Conservation (phyloP, 352 stramenopile genomes). For the Blastocystis sp. region DNA sequence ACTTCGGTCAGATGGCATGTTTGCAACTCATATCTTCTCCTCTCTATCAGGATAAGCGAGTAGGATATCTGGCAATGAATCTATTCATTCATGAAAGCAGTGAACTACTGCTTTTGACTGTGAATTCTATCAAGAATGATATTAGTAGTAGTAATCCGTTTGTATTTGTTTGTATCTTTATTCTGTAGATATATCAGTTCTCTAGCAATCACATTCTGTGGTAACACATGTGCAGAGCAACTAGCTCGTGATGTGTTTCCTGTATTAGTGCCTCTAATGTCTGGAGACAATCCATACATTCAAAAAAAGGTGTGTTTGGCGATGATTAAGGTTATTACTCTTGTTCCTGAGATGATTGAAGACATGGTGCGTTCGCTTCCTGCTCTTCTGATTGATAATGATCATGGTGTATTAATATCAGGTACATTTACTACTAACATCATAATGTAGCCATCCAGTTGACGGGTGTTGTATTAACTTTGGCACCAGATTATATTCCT, state of each 20-base stretch:
- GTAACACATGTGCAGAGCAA: constrained; percentile 91
- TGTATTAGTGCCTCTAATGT: constrained; percentile 88
- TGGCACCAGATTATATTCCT: not conserved
- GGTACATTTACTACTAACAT: constrained; percentile 89
- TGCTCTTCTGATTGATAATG: constrained; percentile 84
- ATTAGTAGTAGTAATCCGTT: constrained; percentile 79
- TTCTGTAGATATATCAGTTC: constrained; percentile 69
- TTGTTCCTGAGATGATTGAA: constrained; percentile 93
- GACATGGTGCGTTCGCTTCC: constrained; percentile 91
- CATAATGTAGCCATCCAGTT: constrained; percentile 70
- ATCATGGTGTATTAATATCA: constrained; percentile 91
- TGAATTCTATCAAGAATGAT: constrained; percentile 96
- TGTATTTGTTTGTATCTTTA: constrained; percentile 66
- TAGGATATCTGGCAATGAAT: constrained; percentile 81
- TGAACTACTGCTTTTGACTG: constrained; percentile 98
- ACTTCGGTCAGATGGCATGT: constrained; percentile 99
- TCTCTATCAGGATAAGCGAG: constrained; percentile 94
- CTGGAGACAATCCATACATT: constrained; percentile 83
- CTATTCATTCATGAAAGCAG: constrained; percentile 92
- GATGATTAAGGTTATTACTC: constrained; percentile 78
- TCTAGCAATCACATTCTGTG: constrained; percentile 88
- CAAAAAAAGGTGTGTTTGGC: constrained; percentile 91
- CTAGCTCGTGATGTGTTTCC: constrained; percentile 93
- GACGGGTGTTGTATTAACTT: not conserved
- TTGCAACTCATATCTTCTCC: constrained; percentile 95